phyloP scores from a whole-genome alignment of 345 rosid genomes.

The Hypericum perforatum region DNA sequence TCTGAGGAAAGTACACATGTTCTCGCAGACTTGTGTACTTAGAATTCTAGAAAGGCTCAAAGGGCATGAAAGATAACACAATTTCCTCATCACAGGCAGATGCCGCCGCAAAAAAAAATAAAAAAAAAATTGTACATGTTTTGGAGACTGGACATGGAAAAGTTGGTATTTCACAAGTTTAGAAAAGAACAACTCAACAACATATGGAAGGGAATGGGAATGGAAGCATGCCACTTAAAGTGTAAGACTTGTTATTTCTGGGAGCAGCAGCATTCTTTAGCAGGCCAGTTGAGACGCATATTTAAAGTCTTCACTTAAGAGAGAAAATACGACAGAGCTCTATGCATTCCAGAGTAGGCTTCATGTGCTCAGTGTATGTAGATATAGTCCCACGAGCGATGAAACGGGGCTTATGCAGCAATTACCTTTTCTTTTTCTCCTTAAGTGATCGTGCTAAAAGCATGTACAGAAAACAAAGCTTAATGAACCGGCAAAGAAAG shows the following conservation, averaged over 20 bases:
- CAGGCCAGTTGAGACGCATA: slow-evolving; percentile 54
- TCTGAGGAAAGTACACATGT: too few species aligned
- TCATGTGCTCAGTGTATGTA: slow-evolving; percentile 83
- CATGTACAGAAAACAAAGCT: too few species aligned
- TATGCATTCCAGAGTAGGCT: slow-evolving; percentile 96
- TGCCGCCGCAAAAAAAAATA: too few species aligned
- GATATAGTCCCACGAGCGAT: slow-evolving; percentile 87
- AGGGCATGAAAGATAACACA: too few species aligned
- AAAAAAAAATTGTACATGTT: too few species aligned
- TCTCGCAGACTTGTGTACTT: too few species aligned
- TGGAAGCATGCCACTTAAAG: slow-evolving; percentile 1
- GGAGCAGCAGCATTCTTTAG: slow-evolving; percentile 26
- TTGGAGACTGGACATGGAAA: too few species aligned
- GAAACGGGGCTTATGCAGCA: slow-evolving; percentile 86
- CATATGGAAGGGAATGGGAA: too few species aligned
- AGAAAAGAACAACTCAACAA: slow-evolving; percentile 36
- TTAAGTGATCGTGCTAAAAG: slow-evolving; percentile 31
- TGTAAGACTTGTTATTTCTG: too few species aligned
- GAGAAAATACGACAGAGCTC: slow-evolving; percentile 83
- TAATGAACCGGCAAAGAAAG: not conserved
- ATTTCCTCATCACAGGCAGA: too few species aligned
- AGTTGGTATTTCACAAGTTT: too few species aligned
- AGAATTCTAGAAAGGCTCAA: too few species aligned
- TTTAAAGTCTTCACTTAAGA: slow-evolving; percentile 86
- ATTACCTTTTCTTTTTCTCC: slow-evolving; percentile 84